Evolutionary conservation across 2,329 filamentous ascomycete genomes (phyloP), one percentile per base, ranked within the genome.

Genomic region (Ascochyta viciae-villosae): DNA sequence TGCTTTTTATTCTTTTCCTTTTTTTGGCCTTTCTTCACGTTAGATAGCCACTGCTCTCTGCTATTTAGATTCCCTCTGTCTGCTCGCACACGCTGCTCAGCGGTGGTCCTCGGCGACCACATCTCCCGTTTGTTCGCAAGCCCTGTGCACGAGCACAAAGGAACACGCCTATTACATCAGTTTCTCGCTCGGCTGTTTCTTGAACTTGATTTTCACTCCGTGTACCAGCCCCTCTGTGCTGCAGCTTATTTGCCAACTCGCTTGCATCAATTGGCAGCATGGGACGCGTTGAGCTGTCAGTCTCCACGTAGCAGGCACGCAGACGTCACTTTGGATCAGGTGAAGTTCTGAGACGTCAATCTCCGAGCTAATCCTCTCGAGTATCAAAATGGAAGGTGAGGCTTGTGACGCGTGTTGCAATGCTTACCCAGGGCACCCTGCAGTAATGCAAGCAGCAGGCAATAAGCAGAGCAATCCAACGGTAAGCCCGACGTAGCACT

Each of bases 191-290:
- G 70, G 65, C 62, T 66, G 53, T 49, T 45, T 65, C 59, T 60
- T 62, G 58, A 60, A 63, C 61, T 68, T 66, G 59, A 54, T 66
- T 65, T 65, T 64, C 58, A 58, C 60, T 67, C 64, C 67, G 53
- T 64, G 67, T 66, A 65, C 71, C 70, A 73, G 67, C 70, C 71
- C 70, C 70, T 72, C 67, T 61, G 56, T 59, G 61, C 65, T 66
- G 66, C 67, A 67, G 51, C 50, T 31, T 57, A 56, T 64, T 62
- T 61, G 58, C 54, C 61, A 57, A 60, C 61, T 56, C 64, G 45
- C 44, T 50, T 55, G 61, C 62, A 53, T 57, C 61, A 51, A 66
- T 69, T 65, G 68, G 65, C 58, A 63, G 54, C 55, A 40, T 35
- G 47, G 50, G 58, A 67, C 63, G 65, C 64, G 65, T 63, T 60